Evolutionary conservation across 495 filamentous ascomycete species (phyloP), one percentile per base, ranked within the genome.

Genomic region (Tetracladium marchalianum): DNA sequence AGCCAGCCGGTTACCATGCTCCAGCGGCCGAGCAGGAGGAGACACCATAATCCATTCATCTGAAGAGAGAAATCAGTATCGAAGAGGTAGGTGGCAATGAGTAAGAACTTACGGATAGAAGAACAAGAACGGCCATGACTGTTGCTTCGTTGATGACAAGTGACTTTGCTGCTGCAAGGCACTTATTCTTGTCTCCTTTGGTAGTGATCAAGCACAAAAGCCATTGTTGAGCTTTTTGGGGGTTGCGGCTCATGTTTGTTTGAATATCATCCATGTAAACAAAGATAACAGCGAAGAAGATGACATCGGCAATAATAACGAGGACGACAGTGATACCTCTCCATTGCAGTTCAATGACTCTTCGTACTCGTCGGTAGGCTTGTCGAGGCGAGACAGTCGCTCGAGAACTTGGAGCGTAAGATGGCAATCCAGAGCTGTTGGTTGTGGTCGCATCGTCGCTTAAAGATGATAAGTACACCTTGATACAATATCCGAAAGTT

Each of bases 291-390:
- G 88, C 80, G 59, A 97, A 90, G 70, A 93, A 90, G 51, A 97
- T 78, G 38, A 95, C 85, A 61, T 96, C 88, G 37, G 76, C 75
- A 44, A 96, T 71, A 50, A 97, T 93, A 55, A 95, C 78, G 31
- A 90, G 66, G 16, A 95, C 87, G 35, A 96, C 80, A 19, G 77
- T 75, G 38, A 94, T 87, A 39, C 88, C 88, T 49, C 93, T 74
- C 92, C 92, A 98, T 63, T 98, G 92, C 2, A 98, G 72, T 58
- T 82, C 78, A n/a, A 97, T 72, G 37, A 97, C 88, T 47, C 87
- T 80, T 40, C 78, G 75, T 31, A 97, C 76, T 39, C 93, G 80
- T 46, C 83, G 78, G 54, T 93, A 95, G 17, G 92, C 89, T 56
- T 92, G 89, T 41, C 83, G 76, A 15, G 93, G 86, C 6, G 86